Evolutionary conservation across 768 basidiomycete genomes (phyloP).

Genomic region (Rickenella mellea): DNA sequence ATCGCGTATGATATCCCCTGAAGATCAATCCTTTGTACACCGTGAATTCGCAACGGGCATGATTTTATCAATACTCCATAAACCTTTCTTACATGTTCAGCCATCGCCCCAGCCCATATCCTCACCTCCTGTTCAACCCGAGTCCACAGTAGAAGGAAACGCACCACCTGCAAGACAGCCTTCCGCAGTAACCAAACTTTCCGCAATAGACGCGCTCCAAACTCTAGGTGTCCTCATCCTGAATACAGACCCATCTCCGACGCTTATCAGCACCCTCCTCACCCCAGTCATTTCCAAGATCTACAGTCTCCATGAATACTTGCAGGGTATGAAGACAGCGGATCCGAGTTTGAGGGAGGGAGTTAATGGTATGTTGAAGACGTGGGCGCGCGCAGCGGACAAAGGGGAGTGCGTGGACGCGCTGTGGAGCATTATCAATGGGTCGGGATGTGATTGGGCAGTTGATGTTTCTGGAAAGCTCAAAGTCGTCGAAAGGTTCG

Average conservation of each 20-base stretch:
- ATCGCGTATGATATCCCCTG: constrained; percentile 48
- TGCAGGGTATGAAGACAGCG: constrained; percentile 45
- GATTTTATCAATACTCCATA: not conserved
- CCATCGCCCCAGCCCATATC: too few relatives aligned
- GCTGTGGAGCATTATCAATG: constrained; percentile 50
- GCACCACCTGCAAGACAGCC: not conserved
- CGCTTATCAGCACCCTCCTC: constrained; percentile 49
- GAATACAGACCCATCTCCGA: constrained; percentile 74
- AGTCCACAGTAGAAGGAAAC: not conserved
- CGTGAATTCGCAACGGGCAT: constrained; percentile 16
- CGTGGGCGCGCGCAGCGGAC: constrained; percentile 68
- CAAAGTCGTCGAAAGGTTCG: constrained; percentile 33
- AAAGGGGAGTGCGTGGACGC: constrained; percentile 40
- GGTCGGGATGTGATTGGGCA: constrained; percentile 44
- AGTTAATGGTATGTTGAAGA: constrained; percentile 48
- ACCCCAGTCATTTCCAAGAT: constrained; percentile 61
- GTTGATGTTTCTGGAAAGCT: constrained; percentile 47
- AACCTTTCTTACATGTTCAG: not conserved
- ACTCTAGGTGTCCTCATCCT: constrained; percentile 48
- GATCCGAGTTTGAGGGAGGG: constrained; percentile 58
- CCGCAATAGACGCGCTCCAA: constrained; percentile 35
- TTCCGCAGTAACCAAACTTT: constrained; percentile 6
- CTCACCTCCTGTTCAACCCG: not conserved
- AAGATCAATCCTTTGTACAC: constrained; percentile 19
- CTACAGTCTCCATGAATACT: constrained; percentile 50